phyloP scores from a whole-genome alignment of 192 early-diverging fungal species.

The Linnemannia zychae region DNA sequence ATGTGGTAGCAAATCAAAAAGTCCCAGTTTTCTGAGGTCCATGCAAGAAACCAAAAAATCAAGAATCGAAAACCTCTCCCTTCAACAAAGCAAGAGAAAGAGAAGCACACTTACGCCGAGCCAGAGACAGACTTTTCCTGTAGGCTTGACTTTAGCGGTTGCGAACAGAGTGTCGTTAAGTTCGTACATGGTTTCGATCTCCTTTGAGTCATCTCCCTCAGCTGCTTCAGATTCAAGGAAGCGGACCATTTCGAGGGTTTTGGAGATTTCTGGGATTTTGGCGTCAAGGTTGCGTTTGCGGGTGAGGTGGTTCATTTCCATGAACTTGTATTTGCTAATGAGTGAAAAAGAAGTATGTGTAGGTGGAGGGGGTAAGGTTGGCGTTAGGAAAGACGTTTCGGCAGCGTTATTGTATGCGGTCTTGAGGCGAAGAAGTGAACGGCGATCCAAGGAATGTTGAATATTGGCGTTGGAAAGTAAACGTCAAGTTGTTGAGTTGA shows the following conservation, averaged over 20 bases:
- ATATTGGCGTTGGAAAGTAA: too few relatives aligned
- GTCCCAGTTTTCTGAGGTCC: too few relatives aligned
- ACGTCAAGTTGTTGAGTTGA: too few relatives aligned
- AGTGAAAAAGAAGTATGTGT: not conserved
- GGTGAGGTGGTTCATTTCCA: slow-evolving; percentile 93
- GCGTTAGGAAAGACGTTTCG: too few relatives aligned
- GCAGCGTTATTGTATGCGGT: not conserved
- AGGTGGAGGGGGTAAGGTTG: not conserved
- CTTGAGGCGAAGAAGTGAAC: too few relatives aligned
- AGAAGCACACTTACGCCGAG: slow-evolving; percentile 81
- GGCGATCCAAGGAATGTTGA: too few relatives aligned
- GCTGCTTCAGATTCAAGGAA: slow-evolving; percentile 70
- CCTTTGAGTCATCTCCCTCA: slow-evolving; percentile 68
- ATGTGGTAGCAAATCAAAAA: too few relatives aligned
- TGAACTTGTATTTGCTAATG: slow-evolving; percentile 97
- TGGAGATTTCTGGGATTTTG: slow-evolving; percentile 97
- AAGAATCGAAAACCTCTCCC: not conserved
- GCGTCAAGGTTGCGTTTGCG: slow-evolving; percentile 86
- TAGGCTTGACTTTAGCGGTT: slow-evolving; percentile 81
- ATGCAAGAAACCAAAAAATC: not conserved
- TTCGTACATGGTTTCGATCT: slow-evolving; percentile 89
- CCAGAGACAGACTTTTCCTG: slow-evolving; percentile 92
- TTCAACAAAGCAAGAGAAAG: too few relatives aligned
- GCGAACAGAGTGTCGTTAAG: slow-evolving; percentile 96
- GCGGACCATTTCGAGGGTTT: slow-evolving; percentile 90